Base-by-base conservation (phyloP, 805 yeast species). In the Candida ponderosae region DNA sequence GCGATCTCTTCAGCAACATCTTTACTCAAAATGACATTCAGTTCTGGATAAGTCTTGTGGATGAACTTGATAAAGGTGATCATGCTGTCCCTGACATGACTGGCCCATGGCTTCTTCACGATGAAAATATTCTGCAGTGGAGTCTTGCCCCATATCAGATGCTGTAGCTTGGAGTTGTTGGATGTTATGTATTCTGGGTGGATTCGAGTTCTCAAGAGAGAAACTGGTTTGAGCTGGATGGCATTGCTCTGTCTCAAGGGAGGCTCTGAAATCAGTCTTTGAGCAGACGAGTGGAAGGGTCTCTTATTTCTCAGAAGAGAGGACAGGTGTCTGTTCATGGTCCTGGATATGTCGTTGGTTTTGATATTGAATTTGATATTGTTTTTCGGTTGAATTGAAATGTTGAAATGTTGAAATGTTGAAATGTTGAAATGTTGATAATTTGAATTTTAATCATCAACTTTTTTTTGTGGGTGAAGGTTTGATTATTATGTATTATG, bases 61-160 rank as follows among this genome's bases (percentile, higher is more conserved):
- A 88, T 45, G 49, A 76, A 80, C 6, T 66, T 59, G 16, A 88
- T 73, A 43, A 89, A 81, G 32, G 66, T 64, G 7, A 76, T 68
- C 75, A 81, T 74, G 4, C 93, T 87, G 6, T 64, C 60, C 13
- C 79, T 65, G 4, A 86, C 94, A 8, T 64, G 61, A 2, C 62
- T 56, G 35, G 85, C 75, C 79, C 84, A 76, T 2, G 96, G 96
- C 54, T 90, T 90, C 59, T 88, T 89, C 23, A 86, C 85, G 15
- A 90, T 66, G 38, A 81, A 70, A 9, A 90, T 74, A 54, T 89
- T 90, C 41, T 76, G 74, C 10, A 86, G 71, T 1, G 86, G 83
- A 14, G 62, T 55, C n/a, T 72, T 67, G 5, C 28, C 28, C 96
- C 96, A 87, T 11, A 74, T 59, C 32, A 88, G 53, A 20, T 74